Conservation (phyloP, 768 basidiomycete species). For the Pulveroboletus sp. region DNA sequence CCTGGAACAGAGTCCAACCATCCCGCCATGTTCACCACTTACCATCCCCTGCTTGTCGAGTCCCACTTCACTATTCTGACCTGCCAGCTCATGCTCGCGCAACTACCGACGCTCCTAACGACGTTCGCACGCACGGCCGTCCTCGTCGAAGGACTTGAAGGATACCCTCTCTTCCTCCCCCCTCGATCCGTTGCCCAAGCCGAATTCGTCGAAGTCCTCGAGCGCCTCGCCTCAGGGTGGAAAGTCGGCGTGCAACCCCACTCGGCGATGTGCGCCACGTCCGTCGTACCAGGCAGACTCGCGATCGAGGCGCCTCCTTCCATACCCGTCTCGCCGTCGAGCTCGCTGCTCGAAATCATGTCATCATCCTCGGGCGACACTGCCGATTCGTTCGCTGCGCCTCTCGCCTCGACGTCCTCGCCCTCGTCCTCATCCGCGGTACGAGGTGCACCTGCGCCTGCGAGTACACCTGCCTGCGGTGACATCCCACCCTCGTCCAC, state of each 20-base stretch:
- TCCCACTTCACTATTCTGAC: slow-evolving; percentile 79
- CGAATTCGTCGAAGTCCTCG: slow-evolving; percentile 82
- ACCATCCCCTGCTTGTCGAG: slow-evolving; percentile 87
- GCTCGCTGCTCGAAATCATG: slow-evolving; percentile 21
- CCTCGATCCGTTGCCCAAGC: slow-evolving; percentile 88
- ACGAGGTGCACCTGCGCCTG: slow-evolving; percentile 21
- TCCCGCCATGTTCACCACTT: slow-evolving; percentile 76
- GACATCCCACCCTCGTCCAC: slow-evolving; percentile 14
- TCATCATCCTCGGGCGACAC: slow-evolving; percentile 25
- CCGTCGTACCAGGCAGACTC: slow-evolving; percentile 40
- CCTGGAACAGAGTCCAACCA: slow-evolving; percentile 34
- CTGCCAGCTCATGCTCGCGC: slow-evolving; percentile 72
- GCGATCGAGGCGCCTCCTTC: slow-evolving; percentile 38
- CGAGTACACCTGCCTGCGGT: slow-evolving; percentile 15
- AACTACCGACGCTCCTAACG: slow-evolving; percentile 58
- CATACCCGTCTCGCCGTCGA: slow-evolving; percentile 23
- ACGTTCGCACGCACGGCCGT: slow-evolving; percentile 63
- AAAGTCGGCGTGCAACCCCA: slow-evolving; percentile 58
- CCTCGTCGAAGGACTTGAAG: slow-evolving; percentile 78
- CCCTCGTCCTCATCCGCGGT: too few species aligned
- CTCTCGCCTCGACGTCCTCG: slow-evolving; percentile 24
- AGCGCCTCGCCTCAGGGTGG: slow-evolving; percentile 79
- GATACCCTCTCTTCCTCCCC: slow-evolving; percentile 83
- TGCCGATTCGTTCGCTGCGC: slow-evolving; percentile 8
- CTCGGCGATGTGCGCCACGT: slow-evolving; percentile 33